Evolutionary conservation across 208 protist genomes (phyloP).

Genomic region (Trichomonas tenax): DNA sequence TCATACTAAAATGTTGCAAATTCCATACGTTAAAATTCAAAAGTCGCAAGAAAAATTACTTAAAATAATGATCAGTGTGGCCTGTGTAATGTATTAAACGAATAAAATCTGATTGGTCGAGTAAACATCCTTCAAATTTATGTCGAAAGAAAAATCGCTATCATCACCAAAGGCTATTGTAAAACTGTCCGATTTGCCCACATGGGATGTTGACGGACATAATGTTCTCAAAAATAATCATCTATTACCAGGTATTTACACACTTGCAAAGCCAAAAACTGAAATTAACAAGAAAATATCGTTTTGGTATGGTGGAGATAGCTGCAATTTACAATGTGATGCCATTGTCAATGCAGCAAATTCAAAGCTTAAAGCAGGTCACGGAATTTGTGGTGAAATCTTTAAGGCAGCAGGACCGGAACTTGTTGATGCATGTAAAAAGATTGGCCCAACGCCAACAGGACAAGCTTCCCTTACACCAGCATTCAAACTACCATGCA

Average conservation of each 20-base stretch:
- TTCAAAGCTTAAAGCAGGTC: slow-evolving; percentile 46
- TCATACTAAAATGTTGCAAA: too few species aligned
- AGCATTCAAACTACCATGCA: slow-evolving; percentile 52
- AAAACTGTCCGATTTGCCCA: not conserved
- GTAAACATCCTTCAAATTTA: not conserved
- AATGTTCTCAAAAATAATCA: not conserved
- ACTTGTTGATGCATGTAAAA: slow-evolving; percentile 49
- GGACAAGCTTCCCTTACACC: slow-evolving; percentile 51
- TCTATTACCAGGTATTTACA: not conserved
- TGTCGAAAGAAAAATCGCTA: not conserved
- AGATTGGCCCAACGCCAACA: slow-evolving; percentile 43
- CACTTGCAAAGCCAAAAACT: not conserved
- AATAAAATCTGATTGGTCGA: not conserved
- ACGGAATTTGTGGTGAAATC: slow-evolving; percentile 59
- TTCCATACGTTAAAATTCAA: not conserved
- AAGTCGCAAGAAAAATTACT: not conserved
- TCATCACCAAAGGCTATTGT: not conserved
- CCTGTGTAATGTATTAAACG: not conserved
- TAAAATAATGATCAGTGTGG: not conserved
- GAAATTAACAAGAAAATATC: not conserved
- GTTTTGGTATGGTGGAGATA: slow-evolving; percentile 31
- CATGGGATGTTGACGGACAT: not conserved
- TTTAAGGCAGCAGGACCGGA: slow-evolving; percentile 51
- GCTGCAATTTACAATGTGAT: slow-evolving; percentile 49
- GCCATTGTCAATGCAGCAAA: slow-evolving; percentile 63